phyloP scores from a whole-genome alignment of 2,329 filamentous ascomycete species.

The Onygenales sp. region DNA sequence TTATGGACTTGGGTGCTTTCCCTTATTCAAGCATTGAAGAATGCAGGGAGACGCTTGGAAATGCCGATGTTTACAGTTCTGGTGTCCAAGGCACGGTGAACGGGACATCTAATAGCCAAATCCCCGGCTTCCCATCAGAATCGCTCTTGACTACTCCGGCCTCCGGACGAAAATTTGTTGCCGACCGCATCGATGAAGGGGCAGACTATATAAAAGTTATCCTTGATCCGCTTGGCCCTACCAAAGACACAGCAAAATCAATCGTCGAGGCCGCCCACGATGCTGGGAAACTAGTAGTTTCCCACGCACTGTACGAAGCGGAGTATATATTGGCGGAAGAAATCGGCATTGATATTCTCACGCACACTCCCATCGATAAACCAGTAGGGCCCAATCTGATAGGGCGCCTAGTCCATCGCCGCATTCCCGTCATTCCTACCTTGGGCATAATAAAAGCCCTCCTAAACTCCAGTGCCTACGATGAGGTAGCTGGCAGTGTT shows the following conservation, averaged over 20 bases:
- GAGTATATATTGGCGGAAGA: background rate
- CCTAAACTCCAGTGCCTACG: background rate
- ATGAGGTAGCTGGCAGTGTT: background rate
- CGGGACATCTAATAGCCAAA: conserved; percentile 6
- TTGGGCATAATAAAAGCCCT: background rate
- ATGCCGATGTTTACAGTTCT: conserved; percentile 3
- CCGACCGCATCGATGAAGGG: conserved; percentile 8
- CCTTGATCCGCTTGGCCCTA: conserved; percentile 11
- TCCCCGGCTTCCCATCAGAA: conserved; percentile 1
- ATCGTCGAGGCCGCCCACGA: conserved; percentile 9
- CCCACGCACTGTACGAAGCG: conserved; percentile 2
- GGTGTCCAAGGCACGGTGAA: conserved; percentile 4
- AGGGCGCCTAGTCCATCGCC: background rate
- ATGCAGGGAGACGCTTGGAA: background rate
- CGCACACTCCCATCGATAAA: background rate
- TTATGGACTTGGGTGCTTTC: background rate
- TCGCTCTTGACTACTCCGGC: conserved; percentile 1
- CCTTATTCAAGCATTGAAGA: background rate
- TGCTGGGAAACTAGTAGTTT: conserved; percentile 7
- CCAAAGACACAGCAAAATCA: conserved; percentile 10
- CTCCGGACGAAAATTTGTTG: conserved; percentile 5
- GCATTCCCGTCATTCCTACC: background rate
- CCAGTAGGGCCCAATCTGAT: background rate
- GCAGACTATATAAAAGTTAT: conserved; percentile 15
- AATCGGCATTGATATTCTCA: background rate